Percentiles rank a stretch among this genome's conserved stretches.
Conservation (phyloP, 352 stramenopile genomes). For the Pythium sukuiense region DNA sequence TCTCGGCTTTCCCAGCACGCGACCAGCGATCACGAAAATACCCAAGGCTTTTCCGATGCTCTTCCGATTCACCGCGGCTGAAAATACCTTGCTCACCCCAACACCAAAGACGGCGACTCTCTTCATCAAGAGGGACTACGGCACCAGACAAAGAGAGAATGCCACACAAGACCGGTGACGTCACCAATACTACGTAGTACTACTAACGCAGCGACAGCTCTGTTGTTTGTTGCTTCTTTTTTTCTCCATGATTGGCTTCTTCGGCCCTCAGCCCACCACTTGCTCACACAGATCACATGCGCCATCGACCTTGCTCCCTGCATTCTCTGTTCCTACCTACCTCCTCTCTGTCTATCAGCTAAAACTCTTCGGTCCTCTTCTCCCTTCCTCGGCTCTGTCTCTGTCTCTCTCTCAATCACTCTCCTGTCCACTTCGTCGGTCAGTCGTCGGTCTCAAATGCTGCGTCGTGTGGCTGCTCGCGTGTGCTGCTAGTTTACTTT, state of each 20-base stretch:
- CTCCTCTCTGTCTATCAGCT: constrained; percentile 22
- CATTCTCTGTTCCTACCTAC: constrained; percentile 8
- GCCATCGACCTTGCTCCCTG: neutral
- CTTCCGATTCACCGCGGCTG: neutral
- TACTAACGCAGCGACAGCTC: constrained; percentile 2
- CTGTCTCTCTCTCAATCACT: constrained; percentile 1
- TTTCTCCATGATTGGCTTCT: constrained; percentile 2
- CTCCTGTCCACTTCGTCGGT: neutral
- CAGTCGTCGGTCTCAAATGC: neutral
- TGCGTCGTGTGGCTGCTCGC: neutral
- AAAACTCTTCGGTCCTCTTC: constrained; percentile 1
- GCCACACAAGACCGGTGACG: neutral
- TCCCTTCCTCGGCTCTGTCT: neutral
- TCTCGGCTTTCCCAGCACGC: neutral
- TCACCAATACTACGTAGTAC: too few species aligned
- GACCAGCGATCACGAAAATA: neutral
- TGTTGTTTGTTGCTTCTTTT: constrained; percentile 8
- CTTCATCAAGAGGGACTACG: neutral
- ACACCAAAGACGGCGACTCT: neutral
- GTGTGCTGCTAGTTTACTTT: constrained; percentile 36
- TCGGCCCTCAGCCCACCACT: constrained; percentile 18
- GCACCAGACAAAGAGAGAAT: neutral
- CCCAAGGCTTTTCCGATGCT: neutral
- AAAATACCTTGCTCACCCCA: constrained; percentile 1
- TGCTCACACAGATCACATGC: constrained; percentile 1